Evolutionary conservation across 495 filamentous ascomycete species (phyloP), one percentile per base, ranked within the genome.

Genomic region (Oleoguttula mirabilis): DNA sequence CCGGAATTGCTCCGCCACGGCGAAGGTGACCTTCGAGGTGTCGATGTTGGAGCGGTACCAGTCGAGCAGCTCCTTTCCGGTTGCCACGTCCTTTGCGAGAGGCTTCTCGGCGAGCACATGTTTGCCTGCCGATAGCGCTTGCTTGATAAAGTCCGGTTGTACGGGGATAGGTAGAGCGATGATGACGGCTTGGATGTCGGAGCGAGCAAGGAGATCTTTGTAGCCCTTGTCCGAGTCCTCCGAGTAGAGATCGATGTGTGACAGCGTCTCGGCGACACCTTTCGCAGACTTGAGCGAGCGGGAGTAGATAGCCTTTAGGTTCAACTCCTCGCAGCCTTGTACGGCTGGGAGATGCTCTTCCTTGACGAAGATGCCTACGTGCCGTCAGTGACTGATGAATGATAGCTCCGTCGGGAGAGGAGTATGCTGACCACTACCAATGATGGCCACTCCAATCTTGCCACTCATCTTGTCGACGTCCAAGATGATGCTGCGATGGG

Each of bases 31-130:
- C 41, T 70, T 70, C 21, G 45, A 57, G 12, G 55, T 48, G 38
- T 68, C 61, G 23, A 70, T 67, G 10, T 69, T 65, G 27, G 61
- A 51, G 36, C 69, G 58, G 51, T 80, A 83, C 67, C 73, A 82
- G 6, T 65, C 38, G 28, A 84, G 56, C 22, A 90, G 67, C 21
- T 75, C 66, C 27, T 66, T 64, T 7, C 79, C 84, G 0, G 72
- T 64, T 2, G 66, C 63, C 15, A 84, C 51, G 55, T 84, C 75
- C 51, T 71, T 69, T 0, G 82, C 82, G 28, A 88, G 73, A 14
- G 84, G 84, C 58, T 90, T 92, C 60, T 92, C 84, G n/a, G 67
- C 77, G 0, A 88, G 60, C 4, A 88, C 84, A 59, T 86, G 82
- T 50, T 90, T 90, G 17, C 79, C 76, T 1, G 81, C 80, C 0